phyloP scores from a whole-genome alignment of 108 stramenopile species.

The Chaetoceros muelleri region DNA sequence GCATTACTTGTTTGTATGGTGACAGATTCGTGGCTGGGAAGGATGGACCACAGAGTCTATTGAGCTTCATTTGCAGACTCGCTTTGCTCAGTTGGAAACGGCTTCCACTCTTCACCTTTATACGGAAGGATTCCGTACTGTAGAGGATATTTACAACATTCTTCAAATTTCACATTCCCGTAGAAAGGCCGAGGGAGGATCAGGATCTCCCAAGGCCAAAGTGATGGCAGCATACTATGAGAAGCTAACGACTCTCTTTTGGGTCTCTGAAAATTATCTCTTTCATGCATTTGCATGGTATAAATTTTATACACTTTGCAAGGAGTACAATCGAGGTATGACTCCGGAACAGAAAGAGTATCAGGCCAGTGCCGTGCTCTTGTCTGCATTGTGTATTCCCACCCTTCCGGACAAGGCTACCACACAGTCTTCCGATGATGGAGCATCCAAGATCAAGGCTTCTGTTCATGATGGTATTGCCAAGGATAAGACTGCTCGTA shows the following conservation, averaged over 20 bases:
- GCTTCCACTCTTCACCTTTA: constrained; percentile 87
- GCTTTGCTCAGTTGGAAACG: constrained; percentile 93
- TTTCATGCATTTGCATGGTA: constrained; percentile 98
- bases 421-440: background rate
- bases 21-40: constrained; percentile 88
- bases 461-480: constrained; percentile 73
- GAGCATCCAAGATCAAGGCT: constrained; percentile 17
- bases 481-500: constrained; percentile 89
- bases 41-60: constrained; percentile 88
- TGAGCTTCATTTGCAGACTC: constrained; percentile 92
- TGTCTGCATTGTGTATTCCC: constrained; percentile 88
- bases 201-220: constrained; percentile 85
- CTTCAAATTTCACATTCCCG: constrained; percentile 76
- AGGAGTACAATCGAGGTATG: constrained; percentile 87
- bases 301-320: constrained; percentile 84
- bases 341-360: constrained; percentile 57
- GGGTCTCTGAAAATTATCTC: constrained; percentile 93
- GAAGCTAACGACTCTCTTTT: constrained; percentile 92
- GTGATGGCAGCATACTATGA: constrained; percentile 97
- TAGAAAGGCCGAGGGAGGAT: constrained; percentile 45
- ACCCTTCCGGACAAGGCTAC: constrained; percentile 24
- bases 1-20: constrained; percentile 1
- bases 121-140: constrained; percentile 97
- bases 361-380: constrained; percentile 80
- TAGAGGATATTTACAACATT: constrained; percentile 97